Base-by-base conservation (phyloP, 345 rosid genomes). In the Salix purpurea region DNA sequence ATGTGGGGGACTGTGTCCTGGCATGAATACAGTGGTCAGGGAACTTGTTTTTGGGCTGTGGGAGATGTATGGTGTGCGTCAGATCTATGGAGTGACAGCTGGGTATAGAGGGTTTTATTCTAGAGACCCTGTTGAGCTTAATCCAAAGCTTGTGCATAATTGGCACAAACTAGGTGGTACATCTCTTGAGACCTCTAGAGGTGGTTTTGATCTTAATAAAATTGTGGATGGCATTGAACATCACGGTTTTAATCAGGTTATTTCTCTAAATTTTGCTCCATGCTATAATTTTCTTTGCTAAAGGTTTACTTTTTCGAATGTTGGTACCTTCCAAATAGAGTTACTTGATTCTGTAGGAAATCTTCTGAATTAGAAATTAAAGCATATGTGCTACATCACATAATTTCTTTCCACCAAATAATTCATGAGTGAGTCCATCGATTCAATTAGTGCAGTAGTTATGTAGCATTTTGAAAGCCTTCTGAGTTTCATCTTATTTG, bases 1-100 rank as follows among this genome's bases (percentile, higher is more conserved):
- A 1, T 93, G 97, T 50, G 99, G 97, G 5, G 99, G 99, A 21
- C 83, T 95, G 26, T 95, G 99, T 73, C 99, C 97, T 9, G 99
- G 97, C 39, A 77, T 87, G 88, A 93, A 95, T 84, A 93, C 97
- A 2, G 97, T 93, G 73, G 83, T 93, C 24, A 87, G 97, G 80
- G 99, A 95, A 80, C 90, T 95, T 9, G 96, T 93, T 67, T 89
- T 89, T 39, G 97, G 93, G 50, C 85, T 95, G 1, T 90, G 97
- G 99, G 96, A 90, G 65, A 85, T 91, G 1, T 93, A 95, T 76
- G 99, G 96, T 0, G 94, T 93, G 40, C 86, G 88, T 32, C 50
- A 84, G 73, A 91, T 95, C 24, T 90, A 83, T 58, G 99, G 99
- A 61, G 84, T 93, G n/a, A 78, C 69, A 2, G 94, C 93, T 44